Conservation (phyloP, 495 filamentous ascomycete genomes). For the Aspergillus sparsus region DNA sequence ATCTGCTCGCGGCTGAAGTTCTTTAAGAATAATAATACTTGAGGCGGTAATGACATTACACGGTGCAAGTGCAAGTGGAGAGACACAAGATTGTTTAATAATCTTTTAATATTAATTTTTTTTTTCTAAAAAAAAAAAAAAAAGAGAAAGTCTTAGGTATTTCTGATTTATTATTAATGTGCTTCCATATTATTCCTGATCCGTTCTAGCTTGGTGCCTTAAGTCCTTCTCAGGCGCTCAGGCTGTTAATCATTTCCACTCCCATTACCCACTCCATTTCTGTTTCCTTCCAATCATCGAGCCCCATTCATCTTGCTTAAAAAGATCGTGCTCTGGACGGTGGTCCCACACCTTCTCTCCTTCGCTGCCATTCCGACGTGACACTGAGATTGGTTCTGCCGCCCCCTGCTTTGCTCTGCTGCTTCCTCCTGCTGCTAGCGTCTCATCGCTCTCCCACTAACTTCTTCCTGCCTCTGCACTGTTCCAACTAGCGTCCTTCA, state of each 20-base stretch:
- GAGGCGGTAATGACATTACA: constrained; percentile 3
- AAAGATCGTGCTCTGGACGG: constrained; percentile 33
- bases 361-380: constrained; percentile 29
- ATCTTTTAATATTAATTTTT: no score
- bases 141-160: no score
- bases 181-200: not conserved
- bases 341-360: constrained; percentile 27
- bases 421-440: constrained; percentile 25
- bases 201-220: constrained; percentile 24
- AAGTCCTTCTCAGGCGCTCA: constrained; percentile 24
- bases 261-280: constrained; percentile 1
- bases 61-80: not conserved
- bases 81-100: constrained; percentile 1
- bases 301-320: not conserved
- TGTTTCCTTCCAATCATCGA: constrained; percentile 6
- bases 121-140: no score
- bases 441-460: constrained; percentile 17
- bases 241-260: constrained; percentile 22
- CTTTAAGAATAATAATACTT: not conserved
- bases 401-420: constrained; percentile 21
- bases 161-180: no score
- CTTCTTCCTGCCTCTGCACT: constrained; percentile 24
- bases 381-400: constrained; percentile 37
- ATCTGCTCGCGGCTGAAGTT: constrained; percentile 23
- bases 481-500: constrained; percentile 21